phyloP scores from a whole-genome alignment of 2,329 filamentous ascomycete genomes.

The Eutypella sp. region DNA sequence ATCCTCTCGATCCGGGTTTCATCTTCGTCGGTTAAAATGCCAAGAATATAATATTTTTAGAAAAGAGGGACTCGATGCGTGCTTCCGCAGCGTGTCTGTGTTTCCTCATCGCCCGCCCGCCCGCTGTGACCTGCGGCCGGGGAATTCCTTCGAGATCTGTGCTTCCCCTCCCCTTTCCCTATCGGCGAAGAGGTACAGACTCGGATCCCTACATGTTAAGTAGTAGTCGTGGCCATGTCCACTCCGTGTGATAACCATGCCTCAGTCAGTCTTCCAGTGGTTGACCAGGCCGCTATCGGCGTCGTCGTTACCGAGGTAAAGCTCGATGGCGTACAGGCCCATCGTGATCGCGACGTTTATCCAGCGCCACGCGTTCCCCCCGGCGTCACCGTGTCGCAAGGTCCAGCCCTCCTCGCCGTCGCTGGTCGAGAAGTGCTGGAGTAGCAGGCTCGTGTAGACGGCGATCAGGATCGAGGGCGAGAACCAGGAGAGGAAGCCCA shows the following conservation, averaged over 20 bases:
- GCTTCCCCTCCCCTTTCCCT: too few relatives aligned
- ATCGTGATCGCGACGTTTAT: slow-evolving; percentile 87
- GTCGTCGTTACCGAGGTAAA: slow-evolving; percentile 81
- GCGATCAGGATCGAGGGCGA: slow-evolving; percentile 91
- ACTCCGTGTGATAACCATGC: not conserved
- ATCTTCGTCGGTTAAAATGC: too few relatives aligned
- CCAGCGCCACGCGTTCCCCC: slow-evolving; percentile 89
- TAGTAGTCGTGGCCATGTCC: not conserved
- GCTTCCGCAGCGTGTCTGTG: too few relatives aligned
- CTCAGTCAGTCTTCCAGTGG: slow-evolving; percentile 92
- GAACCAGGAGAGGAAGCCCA: slow-evolving; percentile 88
- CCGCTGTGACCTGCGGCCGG: too few relatives aligned
- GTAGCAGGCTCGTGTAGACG: slow-evolving; percentile 89
- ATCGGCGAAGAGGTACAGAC: too few relatives aligned
- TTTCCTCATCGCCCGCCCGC: too few relatives aligned
- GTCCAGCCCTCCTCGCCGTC: slow-evolving; percentile 75
- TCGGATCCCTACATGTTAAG: not conserved
- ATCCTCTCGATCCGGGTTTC: slow-evolving; percentile 9
- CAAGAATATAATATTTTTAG: too few relatives aligned
- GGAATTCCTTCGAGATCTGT: too few relatives aligned
- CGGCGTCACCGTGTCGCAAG: slow-evolving; percentile 73
- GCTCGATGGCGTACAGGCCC: slow-evolving; percentile 81
- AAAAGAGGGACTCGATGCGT: too few relatives aligned
- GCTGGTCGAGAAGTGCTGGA: slow-evolving; percentile 88
- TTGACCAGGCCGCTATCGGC: slow-evolving; percentile 65